Conservation (phyloP, 192 early-diverging fungal genomes). For the Helicostylum pulchrum region DNA sequence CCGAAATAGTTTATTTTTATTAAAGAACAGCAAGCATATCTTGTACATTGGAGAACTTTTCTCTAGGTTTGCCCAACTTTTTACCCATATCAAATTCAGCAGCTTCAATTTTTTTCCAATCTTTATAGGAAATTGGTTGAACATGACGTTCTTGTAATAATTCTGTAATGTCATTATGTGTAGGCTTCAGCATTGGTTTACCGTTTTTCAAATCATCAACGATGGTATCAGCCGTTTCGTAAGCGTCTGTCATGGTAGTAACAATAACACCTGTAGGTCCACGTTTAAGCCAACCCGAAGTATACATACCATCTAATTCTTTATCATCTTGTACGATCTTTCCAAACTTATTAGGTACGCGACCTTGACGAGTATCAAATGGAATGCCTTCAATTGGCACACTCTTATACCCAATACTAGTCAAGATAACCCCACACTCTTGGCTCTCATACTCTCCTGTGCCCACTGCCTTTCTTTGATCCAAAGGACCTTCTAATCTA, state of each 20-base stretch:
- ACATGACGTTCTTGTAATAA: conserved; percentile 37
- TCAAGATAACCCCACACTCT: conserved; percentile 65
- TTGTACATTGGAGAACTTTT: conserved; percentile 66
- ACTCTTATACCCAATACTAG: conserved; percentile 88
- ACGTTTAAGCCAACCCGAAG: conserved; percentile 92
- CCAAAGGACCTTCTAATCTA: conserved; percentile 59
- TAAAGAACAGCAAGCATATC: conserved; percentile 53
- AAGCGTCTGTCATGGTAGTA: conserved; percentile 89
- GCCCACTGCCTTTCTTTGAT: conserved; percentile 46
- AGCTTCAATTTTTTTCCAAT: conserved; percentile 82
- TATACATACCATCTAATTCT: conserved; percentile 71
- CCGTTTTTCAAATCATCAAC: conserved; percentile 53
- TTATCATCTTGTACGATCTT: conserved; percentile 34
- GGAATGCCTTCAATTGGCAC: conserved; percentile 65
- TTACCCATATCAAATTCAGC: conserved; percentile 66
- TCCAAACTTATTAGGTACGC: conserved; percentile 83
- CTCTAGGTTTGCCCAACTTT: conserved; percentile 71
- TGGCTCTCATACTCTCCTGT: conserved; percentile 61
- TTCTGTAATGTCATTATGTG: conserved; percentile 30
- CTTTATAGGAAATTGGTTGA: conserved; percentile 59
- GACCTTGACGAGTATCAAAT: conserved; percentile 64
- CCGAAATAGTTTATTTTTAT: not conserved
- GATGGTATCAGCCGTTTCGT: conserved; percentile 83
- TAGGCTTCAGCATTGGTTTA: conserved; percentile 42
- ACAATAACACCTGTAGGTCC: conserved; percentile 94